phyloP scores from a whole-genome alignment of 805 yeast species.

The Saturnispora bothae region DNA sequence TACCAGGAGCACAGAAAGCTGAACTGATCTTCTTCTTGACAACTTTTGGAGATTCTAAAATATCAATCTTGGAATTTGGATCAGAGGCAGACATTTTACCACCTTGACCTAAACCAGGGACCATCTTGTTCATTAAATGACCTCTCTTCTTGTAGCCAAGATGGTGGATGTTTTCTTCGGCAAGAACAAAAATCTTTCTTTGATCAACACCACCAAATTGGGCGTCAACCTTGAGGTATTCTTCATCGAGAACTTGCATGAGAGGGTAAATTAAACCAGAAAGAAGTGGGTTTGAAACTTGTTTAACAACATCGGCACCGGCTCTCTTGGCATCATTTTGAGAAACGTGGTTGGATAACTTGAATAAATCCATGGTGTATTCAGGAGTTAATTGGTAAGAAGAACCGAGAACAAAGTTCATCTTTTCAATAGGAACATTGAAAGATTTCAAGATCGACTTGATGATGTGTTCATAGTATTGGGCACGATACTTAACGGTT shows the following conservation, averaged over 20 bases:
- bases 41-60: constrained; percentile 77
- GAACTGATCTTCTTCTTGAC: constrained; percentile 85
- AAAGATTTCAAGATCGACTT: constrained; percentile 79
- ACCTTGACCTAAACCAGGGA: constrained; percentile 93
- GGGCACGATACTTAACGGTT: constrained; percentile 78
- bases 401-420: constrained; percentile 77
- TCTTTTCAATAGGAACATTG: constrained; percentile 84
- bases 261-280: constrained; percentile 93
- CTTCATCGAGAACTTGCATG: constrained; percentile 98
- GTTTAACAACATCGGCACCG: constrained; percentile 99
- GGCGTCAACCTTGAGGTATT: constrained; percentile 76
- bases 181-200: constrained; percentile 92
- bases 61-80: constrained; percentile 93
- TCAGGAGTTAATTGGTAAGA: constrained; percentile 73
- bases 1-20: constrained; percentile 96
- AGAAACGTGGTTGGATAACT: constrained; percentile 70
- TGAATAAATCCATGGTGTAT: constrained; percentile 84
- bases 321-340: constrained; percentile 98
- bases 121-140: constrained; percentile 98
- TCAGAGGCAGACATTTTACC: constrained; percentile 99
- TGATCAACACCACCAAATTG: constrained; percentile 99
- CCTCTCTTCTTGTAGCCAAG: constrained; percentile 96
- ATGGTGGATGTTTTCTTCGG: constrained; percentile 83
- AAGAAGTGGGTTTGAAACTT: constrained; percentile 85
- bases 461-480: constrained; percentile 75